These are phyloP conservation scores for Pythium inflatum DNA, from an alignment of 352 stramenopile species.

Conservation along the genomic window DNA sequence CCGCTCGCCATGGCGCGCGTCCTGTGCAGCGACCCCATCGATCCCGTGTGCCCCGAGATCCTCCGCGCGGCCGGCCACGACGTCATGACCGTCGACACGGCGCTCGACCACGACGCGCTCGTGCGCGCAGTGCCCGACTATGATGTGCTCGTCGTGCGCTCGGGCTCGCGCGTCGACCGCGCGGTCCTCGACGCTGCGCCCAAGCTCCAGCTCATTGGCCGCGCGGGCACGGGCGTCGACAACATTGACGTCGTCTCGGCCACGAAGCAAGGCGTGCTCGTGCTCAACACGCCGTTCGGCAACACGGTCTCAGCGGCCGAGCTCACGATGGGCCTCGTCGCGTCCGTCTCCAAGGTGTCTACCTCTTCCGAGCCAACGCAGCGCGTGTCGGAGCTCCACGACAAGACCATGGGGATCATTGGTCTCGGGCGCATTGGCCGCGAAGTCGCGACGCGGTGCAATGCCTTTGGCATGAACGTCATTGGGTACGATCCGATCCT, in stretches of 20 bases:
- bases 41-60: slow-evolving; percentile 78
- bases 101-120: slow-evolving; percentile 66
- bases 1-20: slow-evolving; percentile 74
- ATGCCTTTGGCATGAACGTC: slow-evolving; percentile 94
- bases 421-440: slow-evolving; percentile 94
- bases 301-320: slow-evolving; percentile 96
- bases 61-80: slow-evolving; percentile 82
- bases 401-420: slow-evolving; percentile 95
- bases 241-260: slow-evolving; percentile 94
- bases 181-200: slow-evolving; percentile 64
- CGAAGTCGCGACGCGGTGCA: slow-evolving; percentile 92
- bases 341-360: slow-evolving; percentile 59
- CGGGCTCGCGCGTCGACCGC: slow-evolving; percentile 77
- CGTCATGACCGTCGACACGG: slow-evolving; percentile 59
- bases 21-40: slow-evolving; percentile 88
- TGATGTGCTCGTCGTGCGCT: slow-evolving; percentile 90
- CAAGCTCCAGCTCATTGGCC: slow-evolving; percentile 83
- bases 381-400: slow-evolving; percentile 76
- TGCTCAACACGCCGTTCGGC: slow-evolving; percentile 96
- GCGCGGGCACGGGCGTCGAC: slow-evolving; percentile 91
- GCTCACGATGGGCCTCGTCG: slow-evolving; percentile 92
- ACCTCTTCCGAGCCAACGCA: slow-evolving; percentile 2
- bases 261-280: slow-evolving; percentile 92
- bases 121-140: slow-evolving; percentile 78
- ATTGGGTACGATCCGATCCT: slow-evolving; percentile 94